Evolutionary conservation across 2,329 filamentous ascomycete genomes (phyloP).

Genomic region (Nigrospora osmanthi): DNA sequence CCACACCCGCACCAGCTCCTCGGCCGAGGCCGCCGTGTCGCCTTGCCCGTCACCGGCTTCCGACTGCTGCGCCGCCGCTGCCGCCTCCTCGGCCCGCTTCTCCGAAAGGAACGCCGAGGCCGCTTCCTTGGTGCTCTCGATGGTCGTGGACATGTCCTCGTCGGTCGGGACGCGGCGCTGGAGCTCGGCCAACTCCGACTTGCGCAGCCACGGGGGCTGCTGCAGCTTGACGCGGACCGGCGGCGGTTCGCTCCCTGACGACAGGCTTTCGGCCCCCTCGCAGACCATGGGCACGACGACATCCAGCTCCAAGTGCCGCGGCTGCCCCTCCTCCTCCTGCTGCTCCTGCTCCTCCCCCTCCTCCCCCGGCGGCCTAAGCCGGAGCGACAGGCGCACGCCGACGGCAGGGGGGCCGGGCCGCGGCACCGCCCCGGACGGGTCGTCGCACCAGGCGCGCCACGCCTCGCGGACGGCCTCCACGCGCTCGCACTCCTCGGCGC

Average conservation of each 20-base stretch:
- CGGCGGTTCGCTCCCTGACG: slow-evolving; percentile 26
- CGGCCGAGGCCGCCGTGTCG: slow-evolving; percentile 7
- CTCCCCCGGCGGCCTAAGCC: no score
- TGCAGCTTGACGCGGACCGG: slow-evolving; percentile 31
- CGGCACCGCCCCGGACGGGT: no score
- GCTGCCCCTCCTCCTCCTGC: no score
- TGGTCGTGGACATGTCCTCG: slow-evolving; percentile 34
- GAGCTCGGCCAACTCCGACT: slow-evolving; percentile 32
- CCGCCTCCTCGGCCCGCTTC: neutral
- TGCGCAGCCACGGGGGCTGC: slow-evolving; percentile 45
- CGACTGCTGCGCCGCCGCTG: neutral
- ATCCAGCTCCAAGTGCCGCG: slow-evolving; percentile 19
- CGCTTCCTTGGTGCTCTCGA: slow-evolving; percentile 29
- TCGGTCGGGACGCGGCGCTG: slow-evolving; percentile 28
- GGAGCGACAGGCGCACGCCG: no score
- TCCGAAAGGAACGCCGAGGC: neutral
- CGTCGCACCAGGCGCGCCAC: no score
- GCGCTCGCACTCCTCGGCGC: slow-evolving; percentile 11
- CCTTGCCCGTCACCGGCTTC: no score
- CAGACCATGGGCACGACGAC: slow-evolving; percentile 24
- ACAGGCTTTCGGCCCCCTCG: neutral
- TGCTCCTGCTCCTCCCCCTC: no score
- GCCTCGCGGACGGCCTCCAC: no score
- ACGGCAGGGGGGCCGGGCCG: no score
- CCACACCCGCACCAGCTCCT: slow-evolving; percentile 49